Base-by-base conservation (phyloP, 805 yeast species). In the Kuraishia ogatae region DNA sequence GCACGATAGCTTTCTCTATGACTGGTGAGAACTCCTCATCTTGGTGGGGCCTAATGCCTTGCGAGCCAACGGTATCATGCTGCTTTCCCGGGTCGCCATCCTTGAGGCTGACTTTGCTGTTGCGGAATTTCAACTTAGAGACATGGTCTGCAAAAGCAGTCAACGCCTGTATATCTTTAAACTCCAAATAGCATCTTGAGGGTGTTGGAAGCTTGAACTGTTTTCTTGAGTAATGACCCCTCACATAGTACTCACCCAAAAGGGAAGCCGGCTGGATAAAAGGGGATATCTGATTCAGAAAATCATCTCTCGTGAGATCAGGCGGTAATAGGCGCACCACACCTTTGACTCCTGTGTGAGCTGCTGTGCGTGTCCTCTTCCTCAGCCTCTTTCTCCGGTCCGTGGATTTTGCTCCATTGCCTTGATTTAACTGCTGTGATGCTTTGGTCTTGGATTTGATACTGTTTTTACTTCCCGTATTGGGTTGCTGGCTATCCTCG, bases 251-350 rank as follows among this genome's bases (percentile, higher is more conserved):
- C 29, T 57, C 59, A 1, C 24, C 11, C 35, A 21, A n/a, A 10
- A 52, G 23, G 15, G 15, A 2, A 7, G 19, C 26, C 29, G 20
- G 11, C 13, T 15, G 3, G 15, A 48, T 22, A 15, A 17, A 17
- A 17, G 22, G 48, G 11, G 23, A 11, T 11, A 53, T 15, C 29
- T 22, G 47, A 4, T 2, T 8, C n/a, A 63, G 64, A 50, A 77
- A 75, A 6, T 62, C 64, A 1, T 58, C 61, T 22, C 67, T 64
- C 1, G 57, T 50, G 19, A 76, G 59, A 20, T 61, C 57, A 2
- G 83, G 80, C 2, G 83, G 83, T 13, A 80, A 62, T 7, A 73
- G 61, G 54, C 83, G 68, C 2, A 78, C 64, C 0, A 65, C 67
- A 1, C 75, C 50, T 56, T 74, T 74, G n/a, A 56, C 43, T 35